Evolutionary conservation across 345 rosid species (phyloP), one percentile per base, ranked within the genome.

Genomic region (Stellera chamaejasme): DNA sequence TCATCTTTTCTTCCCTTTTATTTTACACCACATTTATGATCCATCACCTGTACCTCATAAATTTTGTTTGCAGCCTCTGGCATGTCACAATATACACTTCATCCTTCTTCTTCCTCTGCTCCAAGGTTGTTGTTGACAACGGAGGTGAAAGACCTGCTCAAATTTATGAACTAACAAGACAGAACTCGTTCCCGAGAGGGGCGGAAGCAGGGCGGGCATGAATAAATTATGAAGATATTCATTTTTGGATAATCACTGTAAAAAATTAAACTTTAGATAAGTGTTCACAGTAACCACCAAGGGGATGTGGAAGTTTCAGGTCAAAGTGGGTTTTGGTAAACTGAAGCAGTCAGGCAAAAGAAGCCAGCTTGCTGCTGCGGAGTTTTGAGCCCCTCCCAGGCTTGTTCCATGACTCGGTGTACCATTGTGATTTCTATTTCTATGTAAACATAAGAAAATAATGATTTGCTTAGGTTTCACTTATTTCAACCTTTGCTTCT

Each of bases 41-140:
- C 59, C 7, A 58, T 39, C 48, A 52, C 54, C 23, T 19, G 63
- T 61, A 43, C 13, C 51, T 2, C 10, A 47, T 52, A 14, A 63
- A 60, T 51, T 32, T 68, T 55, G 27, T 55, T 62, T 83, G 88
- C 86, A 87, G 96, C 47, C 45, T 84, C 43, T 92, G 97, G 97
- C 97, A 92, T 62, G 64, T 82, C 53, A 64, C 82, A 13, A 88
- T 84, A 73, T 92, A 86, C 75, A 76, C 81, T 15, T 79, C 97
- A 46, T 92, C 94, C 14, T 89, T 93, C 78, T 82, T 89, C 85
- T 88, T 93, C 82, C 95, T 89, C 28, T 87, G 96, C 69, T 84
- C 97, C 60, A 93, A 86, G 79, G 91, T 72, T 42, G 27, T 54
- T 8, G 63, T 60, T 65, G 67, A 61, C 63, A 69, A 52, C 11